phyloP scores from a whole-genome alignment of 352 stramenopile species.

The Phytophthora foliorum region DNA sequence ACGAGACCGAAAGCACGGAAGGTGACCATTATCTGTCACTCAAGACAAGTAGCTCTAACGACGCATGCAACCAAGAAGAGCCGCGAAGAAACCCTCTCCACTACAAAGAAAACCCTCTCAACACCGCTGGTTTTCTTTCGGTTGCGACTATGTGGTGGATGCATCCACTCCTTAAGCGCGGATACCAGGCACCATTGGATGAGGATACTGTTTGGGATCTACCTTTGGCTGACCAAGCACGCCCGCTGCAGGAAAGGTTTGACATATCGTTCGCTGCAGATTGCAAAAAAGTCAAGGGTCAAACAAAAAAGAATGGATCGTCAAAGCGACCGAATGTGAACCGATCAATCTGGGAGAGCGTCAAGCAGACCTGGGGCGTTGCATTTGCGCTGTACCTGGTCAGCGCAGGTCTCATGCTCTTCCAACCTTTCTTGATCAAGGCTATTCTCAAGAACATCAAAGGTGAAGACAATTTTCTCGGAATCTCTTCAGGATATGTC shows the following conservation, averaged over 20 bases:
- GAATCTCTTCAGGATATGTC: slow-evolving; percentile 54
- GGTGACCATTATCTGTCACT: background rate
- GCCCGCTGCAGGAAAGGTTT: slow-evolving; percentile 43
- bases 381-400: slow-evolving; percentile 42
- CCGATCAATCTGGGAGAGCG: slow-evolving; percentile 47
- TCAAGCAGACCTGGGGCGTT: slow-evolving; percentile 35
- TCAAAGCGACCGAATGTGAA: slow-evolving; percentile 35
- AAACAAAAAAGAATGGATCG: background rate
- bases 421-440: slow-evolving; percentile 71
- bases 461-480: slow-evolving; percentile 41
- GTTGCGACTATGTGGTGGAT: slow-evolving; percentile 58
- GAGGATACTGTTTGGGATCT: slow-evolving; percentile 46
- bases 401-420: slow-evolving; percentile 45
- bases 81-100: background rate
- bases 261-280: slow-evolving; percentile 37
- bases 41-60: background rate
- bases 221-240: slow-evolving; percentile 36
- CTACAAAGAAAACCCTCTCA: slow-evolving; percentile 33
- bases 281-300: background rate
- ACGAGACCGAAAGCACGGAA: background rate
- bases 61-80: background rate
- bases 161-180: slow-evolving; percentile 44
- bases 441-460: slow-evolving; percentile 54
- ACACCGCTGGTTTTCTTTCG: slow-evolving; percentile 47
- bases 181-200: slow-evolving; percentile 38